A percentile compares a stretch with the other conserved stretches of the same genome.
phyloP scores from a whole-genome alignment of 768 basidiomycete genomes.

The Pholiota conissans region DNA sequence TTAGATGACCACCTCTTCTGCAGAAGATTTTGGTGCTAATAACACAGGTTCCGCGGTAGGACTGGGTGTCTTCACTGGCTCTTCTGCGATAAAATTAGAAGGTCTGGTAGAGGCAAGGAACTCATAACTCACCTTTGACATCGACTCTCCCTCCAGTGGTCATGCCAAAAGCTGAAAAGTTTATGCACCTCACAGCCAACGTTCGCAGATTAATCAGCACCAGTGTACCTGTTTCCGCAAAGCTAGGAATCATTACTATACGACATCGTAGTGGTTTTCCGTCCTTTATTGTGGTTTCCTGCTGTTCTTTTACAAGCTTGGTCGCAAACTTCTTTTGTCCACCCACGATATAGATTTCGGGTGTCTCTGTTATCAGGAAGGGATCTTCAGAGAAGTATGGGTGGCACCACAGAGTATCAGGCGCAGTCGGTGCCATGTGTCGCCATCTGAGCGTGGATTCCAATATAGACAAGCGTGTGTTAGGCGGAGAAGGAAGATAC shows the following conservation, averaged over 20 bases:
- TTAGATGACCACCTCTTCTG: conserved; percentile 19
- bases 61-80: conserved; percentile 13
- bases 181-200: conserved; percentile 64
- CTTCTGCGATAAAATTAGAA: conserved; percentile 12
- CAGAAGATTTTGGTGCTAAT: conserved; percentile 25
- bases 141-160: conserved; percentile 27
- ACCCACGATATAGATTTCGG: conserved; percentile 91
- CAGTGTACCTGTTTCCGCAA: conserved; percentile 74
- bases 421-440: conserved; percentile 98
- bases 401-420: conserved; percentile 98
- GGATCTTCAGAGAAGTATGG: conserved; percentile 88
- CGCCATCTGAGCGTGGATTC: conserved; percentile 87
- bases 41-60: conserved; percentile 25
- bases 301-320: conserved; percentile 50
- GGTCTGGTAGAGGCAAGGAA: background rate
- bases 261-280: conserved; percentile 46
- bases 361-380: conserved; percentile 83
- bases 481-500: conserved; percentile 74
- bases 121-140: conserved; percentile 16
- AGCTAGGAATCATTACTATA: conserved; percentile 79
- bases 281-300: conserved; percentile 30
- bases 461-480: conserved; percentile 73
- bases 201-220: conserved; percentile 81
- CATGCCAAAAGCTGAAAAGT: conserved; percentile 55
- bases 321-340: conserved; percentile 86